Percentiles rank a stretch among this genome's conserved stretches.
Evolutionary conservation across 2,329 filamentous ascomycete genomes (phyloP).

Genomic region (Fusarium hostae): DNA sequence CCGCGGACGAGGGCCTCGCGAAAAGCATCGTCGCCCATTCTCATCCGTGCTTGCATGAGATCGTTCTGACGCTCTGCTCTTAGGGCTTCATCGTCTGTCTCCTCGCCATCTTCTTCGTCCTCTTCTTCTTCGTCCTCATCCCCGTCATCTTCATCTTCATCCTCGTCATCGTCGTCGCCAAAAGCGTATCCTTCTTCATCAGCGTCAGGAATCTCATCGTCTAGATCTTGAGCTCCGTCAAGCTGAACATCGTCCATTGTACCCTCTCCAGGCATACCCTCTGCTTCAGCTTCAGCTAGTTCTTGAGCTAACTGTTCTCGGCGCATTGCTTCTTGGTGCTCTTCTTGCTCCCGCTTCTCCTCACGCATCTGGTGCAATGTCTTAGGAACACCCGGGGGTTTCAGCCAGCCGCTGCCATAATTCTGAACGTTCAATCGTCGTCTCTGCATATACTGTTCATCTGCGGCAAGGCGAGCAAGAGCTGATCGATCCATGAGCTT

Average conservation of each 20-base stretch:
- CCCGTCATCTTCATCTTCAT: conserved; percentile 56
- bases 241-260: conserved; percentile 68
- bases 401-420: conserved; percentile 91
- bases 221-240: conserved; percentile 69
- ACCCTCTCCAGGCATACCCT: conserved; percentile 54
- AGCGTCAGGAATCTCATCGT: conserved; percentile 79
- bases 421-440: conserved; percentile 85
- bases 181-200: conserved; percentile 65
- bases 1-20: conserved; percentile 67
- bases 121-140: conserved; percentile 58
- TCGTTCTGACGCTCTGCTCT: conserved; percentile 60
- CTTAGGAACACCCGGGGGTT: conserved; percentile 87
- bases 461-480: conserved; percentile 75
- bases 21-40: conserved; percentile 70
- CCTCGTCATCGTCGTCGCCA: conserved; percentile 55
- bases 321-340: conserved; percentile 79
- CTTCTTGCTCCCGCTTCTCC: conserved; percentile 87
- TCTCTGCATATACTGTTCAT: conserved; percentile 80
- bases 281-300: conserved; percentile 73
- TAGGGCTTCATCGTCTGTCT: conserved; percentile 53
- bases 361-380: conserved; percentile 91
- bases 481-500: conserved; percentile 66
- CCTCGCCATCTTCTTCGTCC: conserved; percentile 53
- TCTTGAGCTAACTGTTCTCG: conserved; percentile 78
- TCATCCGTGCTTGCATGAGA: conserved; percentile 62